Evolutionary conservation across 805 yeast genomes (phyloP).

Genomic region (Lachancea lanzarotensis): DNA sequence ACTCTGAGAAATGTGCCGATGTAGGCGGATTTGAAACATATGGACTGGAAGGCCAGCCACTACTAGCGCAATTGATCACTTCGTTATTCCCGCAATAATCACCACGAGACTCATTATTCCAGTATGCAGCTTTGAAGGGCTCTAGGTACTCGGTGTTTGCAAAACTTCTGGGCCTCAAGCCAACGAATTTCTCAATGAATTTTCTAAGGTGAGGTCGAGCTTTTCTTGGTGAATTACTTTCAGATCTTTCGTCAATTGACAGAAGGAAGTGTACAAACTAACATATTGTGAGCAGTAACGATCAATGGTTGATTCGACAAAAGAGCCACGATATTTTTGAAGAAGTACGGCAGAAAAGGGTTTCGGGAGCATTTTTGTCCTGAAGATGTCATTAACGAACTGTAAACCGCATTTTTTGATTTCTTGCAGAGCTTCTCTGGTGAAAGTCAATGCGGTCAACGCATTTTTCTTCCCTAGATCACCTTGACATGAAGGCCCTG

Average conservation of each 20-base stretch:
- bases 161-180: neutral
- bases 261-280: slow-evolving; percentile 16
- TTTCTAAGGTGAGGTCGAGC: neutral
- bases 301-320: slow-evolving; percentile 11
- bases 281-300: slow-evolving; percentile 14
- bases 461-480: neutral
- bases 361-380: slow-evolving; percentile 6
- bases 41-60: neutral
- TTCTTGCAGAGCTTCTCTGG: slow-evolving; percentile 11
- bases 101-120: neutral
- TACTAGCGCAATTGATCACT: neutral
- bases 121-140: neutral
- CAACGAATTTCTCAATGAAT: slow-evolving; percentile 1
- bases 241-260: slow-evolving; percentile 13
- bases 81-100: neutral
- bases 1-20: neutral
- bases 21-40: neutral
- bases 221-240: neutral
- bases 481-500: neutral
- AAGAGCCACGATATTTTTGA: slow-evolving; percentile 19
- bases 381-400: slow-evolving; percentile 18
- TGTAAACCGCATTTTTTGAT: slow-evolving; percentile 20
- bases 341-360: slow-evolving; percentile 15
- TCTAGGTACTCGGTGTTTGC: neutral
- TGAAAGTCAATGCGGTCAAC: slow-evolving; percentile 3